Evolutionary conservation across 208 protist species (phyloP).

Genomic region (Leishmania gerbilli): DNA sequence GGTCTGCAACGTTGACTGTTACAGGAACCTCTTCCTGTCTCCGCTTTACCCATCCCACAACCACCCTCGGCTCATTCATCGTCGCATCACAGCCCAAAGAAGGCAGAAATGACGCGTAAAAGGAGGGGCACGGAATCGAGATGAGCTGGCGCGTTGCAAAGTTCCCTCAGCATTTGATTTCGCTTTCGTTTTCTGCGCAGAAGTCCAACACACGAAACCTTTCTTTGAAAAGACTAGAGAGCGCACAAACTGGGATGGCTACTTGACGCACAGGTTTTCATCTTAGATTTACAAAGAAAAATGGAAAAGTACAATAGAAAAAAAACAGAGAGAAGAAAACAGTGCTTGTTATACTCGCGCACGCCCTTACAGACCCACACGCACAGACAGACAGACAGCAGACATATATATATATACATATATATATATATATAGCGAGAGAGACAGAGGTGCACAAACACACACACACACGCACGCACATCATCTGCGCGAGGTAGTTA

Average conservation of each 20-base stretch:
- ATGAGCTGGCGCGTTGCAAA: neutral
- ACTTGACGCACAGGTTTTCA: slow-evolving; percentile 15
- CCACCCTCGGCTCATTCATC: neutral
- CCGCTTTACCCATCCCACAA: neutral
- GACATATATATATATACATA: neutral
- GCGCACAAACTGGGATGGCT: slow-evolving; percentile 12
- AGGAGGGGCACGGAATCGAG: neutral
- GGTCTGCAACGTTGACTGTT: too few species aligned
- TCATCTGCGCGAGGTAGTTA: neutral
- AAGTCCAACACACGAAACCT: slow-evolving; percentile 14
- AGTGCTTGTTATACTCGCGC: neutral
- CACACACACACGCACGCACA: neutral
- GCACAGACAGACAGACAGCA: neutral
- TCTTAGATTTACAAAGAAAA: slow-evolving; percentile 17
- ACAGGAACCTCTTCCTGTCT: neutral
- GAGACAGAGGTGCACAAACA: neutral
- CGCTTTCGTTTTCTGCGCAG: slow-evolving; percentile 13
- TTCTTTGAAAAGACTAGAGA: neutral
- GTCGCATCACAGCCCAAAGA: neutral
- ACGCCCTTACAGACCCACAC: neutral
- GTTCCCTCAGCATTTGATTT: neutral
- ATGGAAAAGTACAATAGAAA: slow-evolving; percentile 8
- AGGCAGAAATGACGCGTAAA: neutral
- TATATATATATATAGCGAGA: neutral
- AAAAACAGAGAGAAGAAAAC: neutral